Percentiles rank a stretch among this genome's conserved stretches.
phyloP scores from a whole-genome alignment of 2,329 filamentous ascomycete genomes.

The Neopestalotiopsis rosae region DNA sequence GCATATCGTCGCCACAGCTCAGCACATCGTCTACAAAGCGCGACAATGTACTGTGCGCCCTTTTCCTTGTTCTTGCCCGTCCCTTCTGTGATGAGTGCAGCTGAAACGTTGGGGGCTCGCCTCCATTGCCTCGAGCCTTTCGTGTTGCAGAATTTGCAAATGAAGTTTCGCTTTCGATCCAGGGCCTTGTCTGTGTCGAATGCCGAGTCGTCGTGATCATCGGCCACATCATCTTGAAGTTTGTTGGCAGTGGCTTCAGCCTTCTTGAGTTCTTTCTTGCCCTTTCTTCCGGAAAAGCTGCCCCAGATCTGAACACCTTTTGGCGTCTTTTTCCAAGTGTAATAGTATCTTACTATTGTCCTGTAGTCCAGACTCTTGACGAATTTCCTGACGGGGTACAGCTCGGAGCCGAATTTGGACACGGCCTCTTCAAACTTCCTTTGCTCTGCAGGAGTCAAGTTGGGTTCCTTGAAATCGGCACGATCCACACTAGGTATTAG shows the following conservation, averaged over 20 bases:
- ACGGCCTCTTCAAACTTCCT: constrained; percentile 95
- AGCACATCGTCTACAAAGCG: constrained; percentile 88
- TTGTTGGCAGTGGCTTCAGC: constrained; percentile 74
- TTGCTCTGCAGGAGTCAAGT: constrained; percentile 76
- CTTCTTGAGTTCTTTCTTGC: constrained; percentile 84
- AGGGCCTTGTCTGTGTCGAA: constrained; percentile 88
- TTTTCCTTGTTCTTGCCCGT: constrained; percentile 79
- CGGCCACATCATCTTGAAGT: constrained; percentile 88
- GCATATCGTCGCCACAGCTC: constrained; percentile 95
- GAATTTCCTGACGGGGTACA: constrained; percentile 81
- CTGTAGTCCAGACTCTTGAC: constrained; percentile 82
- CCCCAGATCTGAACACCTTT: constrained; percentile 90
- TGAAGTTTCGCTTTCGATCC: constrained; percentile 80
- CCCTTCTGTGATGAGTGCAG: constrained; percentile 71
- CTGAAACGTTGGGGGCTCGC: constrained; percentile 78
- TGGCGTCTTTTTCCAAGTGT: constrained; percentile 95
- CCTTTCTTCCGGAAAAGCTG: constrained; percentile 83
- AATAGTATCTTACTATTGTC: constrained; percentile 90
- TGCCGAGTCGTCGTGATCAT: constrained; percentile 92
- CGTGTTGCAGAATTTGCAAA: constrained; percentile 91
- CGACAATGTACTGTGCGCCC: constrained; percentile 73
- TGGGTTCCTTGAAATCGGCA: constrained; percentile 82
- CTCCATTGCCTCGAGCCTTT: constrained; percentile 88
- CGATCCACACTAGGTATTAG: constrained; percentile 72
- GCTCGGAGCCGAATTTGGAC: constrained; percentile 87